Base-by-base conservation (phyloP, 2,329 filamentous ascomycete species). In the Scopulariopsis brevicaulis region DNA sequence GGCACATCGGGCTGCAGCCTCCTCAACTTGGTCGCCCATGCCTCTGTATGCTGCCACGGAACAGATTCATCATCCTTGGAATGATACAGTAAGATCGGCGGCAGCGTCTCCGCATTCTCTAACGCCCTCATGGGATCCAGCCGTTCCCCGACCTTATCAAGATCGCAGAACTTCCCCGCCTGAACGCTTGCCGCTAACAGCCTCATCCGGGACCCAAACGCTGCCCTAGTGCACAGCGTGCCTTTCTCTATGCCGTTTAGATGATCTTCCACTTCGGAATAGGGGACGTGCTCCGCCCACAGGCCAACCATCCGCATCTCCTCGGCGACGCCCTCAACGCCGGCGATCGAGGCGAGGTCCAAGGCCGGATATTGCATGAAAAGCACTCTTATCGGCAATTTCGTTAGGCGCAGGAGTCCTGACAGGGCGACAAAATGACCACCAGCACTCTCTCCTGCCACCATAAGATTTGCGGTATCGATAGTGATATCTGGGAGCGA, bases 31-130 rank as follows among this genome's bases (percentile, higher is more conserved):
- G 54, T 15, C 3, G 54, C 54, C 54, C 54, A 55, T n/a, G 10
- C 37, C 34, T 46, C 35, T 14, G 54, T 55, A 46, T 55, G 54
- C 35, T 55, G 54, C 54, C 54, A 55, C n/a, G 54, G 54, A 3
- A 55, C 5, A 4, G 54, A 35, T n/a, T 55, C 54, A n/a, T 55
- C 54, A 12, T 46, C 54, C 37, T 55, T 55, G 1, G 54, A 55
- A 15, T 55, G 54, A n/a, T 55, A 55, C 24, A 55, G 14, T 14
- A 55, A 14, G 3, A 55, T 55, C 12, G 54, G 54, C 14, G 54
- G 54, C 34, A 55, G 34, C 6, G 18, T 3, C 15, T 34, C 54
- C 10, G 54, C 54, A 20, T n/a, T 4, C 5, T 55, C 54, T 2
- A 55, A 28, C 5, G 54, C 37, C 35, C 22, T 6, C 34, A 55